Evolutionary conservation across 176 grass and related monocot genomes (phyloP).

Genomic region (Phragmites australis): DNA sequence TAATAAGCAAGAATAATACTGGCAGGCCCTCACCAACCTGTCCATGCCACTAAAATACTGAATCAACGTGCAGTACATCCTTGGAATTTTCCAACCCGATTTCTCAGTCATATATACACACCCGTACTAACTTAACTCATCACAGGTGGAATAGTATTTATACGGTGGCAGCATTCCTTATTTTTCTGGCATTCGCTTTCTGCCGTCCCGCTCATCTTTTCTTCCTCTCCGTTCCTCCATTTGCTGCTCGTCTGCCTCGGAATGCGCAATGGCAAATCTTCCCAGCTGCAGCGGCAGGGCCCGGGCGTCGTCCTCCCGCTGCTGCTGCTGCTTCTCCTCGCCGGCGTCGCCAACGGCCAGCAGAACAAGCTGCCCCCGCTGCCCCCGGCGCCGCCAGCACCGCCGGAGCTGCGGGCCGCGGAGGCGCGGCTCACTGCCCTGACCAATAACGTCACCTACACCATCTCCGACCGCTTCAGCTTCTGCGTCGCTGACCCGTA

Average conservation of each 20-base stretch:
- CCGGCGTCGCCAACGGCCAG: neutral
- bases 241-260: neutral
- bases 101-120: neutral
- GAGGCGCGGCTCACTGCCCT: constrained; percentile 29
- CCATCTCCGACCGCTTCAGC: constrained; percentile 47
- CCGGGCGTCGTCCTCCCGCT: neutral
- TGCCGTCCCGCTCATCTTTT: no score
- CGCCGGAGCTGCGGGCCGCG: constrained; percentile 18
- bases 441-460: constrained; percentile 29
- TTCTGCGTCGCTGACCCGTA: constrained; percentile 69
- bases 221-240: neutral
- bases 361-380: neutral
- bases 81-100: neutral
- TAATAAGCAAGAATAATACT: no score
- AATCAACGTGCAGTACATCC: constrained; percentile 16
- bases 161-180: neutral
- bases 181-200: neutral
- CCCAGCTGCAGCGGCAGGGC: neutral
- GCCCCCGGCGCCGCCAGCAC: neutral
- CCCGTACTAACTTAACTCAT: no score
- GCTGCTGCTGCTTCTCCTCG: neutral
- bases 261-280: constrained; percentile 26
- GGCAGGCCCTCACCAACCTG: no score
- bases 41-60: neutral
- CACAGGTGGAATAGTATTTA: no score